Evolutionary conservation across 768 basidiomycete genomes (phyloP), one percentile per base, ranked within the genome.

Genomic region (Tulasnella sp.): DNA sequence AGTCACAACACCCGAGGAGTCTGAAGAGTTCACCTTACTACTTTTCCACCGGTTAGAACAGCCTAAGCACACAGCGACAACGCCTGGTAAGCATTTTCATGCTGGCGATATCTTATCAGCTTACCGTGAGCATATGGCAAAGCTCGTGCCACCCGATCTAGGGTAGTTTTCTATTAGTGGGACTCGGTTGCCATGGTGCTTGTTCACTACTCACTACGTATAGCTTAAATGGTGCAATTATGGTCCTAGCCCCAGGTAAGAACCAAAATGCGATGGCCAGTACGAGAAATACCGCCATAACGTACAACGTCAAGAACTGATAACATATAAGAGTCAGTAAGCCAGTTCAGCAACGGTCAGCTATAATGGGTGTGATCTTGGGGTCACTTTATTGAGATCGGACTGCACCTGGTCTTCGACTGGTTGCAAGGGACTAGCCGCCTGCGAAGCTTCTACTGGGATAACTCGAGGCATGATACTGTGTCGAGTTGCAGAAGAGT

Each of bases 71-170:
- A 19, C 40, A 41, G 42, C 33, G 44, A 16, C 48, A 35, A 34
- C 19, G 34, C 24, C 13, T 25, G 19, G 42, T 2, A 16, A 7
- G 6, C 6, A 48, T 48, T 37, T 35, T 10, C 2, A 15, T 3
- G 37, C 33, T 40, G 3, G 32, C 25, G 39, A 39, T 53, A 49
- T 37, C 12, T 34, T 25, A 25, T 4, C 9, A 16, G 70, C 81
- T 48, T 57, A 88, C 87, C 33, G 78, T 76, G 43, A 73, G 69
- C 60, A 88, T 80, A 63, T 91, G 88, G 61, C 83, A 89, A 13
- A 90, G 70, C 62, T 91, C 88, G 60, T 91, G 88, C 75, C 78
- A 86, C 37, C 86, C 87, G 54, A 90, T 88, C 46, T 85, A 83
- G 62, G 90, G 81, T 12, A 90, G 70, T 64, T 62, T 52, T 19